phyloP scores from a whole-genome alignment of 106 monocot species.

The Iris macrosiphon region DNA sequence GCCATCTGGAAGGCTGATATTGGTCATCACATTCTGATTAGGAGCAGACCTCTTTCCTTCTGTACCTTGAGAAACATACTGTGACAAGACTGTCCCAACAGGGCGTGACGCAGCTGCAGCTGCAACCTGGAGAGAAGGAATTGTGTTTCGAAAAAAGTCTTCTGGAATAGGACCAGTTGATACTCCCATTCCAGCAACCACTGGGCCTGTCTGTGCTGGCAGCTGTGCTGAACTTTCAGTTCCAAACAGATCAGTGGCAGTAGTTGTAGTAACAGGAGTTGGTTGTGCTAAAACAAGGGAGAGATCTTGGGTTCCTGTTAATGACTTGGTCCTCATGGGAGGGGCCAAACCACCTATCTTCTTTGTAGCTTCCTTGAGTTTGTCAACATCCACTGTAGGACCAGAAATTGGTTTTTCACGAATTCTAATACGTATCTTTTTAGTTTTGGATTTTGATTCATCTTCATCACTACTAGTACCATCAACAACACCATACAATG shows the following conservation, averaged over 20 bases:
- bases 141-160: slow-evolving; percentile 93
- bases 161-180: slow-evolving; percentile 86
- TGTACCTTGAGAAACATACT: slow-evolving; percentile 23
- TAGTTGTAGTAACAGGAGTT: slow-evolving; percentile 8
- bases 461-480: slow-evolving; percentile 92
- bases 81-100: slow-evolving; percentile 36
- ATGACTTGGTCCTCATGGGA: slow-evolving; percentile 63
- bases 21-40: slow-evolving; percentile 28
- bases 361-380: slow-evolving; percentile 91
- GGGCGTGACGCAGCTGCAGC: slow-evolving; percentile 57
- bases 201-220: slow-evolving; percentile 27
- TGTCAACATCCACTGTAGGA: slow-evolving; percentile 72
- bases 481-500: slow-evolving; percentile 67
- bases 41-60: slow-evolving; percentile 17
- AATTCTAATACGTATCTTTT: slow-evolving; percentile 73
- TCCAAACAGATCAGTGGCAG: slow-evolving; percentile 52
- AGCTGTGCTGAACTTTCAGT: slow-evolving; percentile 21
- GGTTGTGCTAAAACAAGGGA: slow-evolving; percentile 31
- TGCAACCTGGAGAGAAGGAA: slow-evolving; percentile 73
- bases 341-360: slow-evolving; percentile 52
- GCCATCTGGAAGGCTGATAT: slow-evolving; percentile 89
- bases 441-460: slow-evolving; percentile 58
- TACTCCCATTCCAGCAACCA: slow-evolving; percentile 54
- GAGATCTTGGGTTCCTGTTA: slow-evolving; percentile 53
- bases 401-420: slow-evolving; percentile 61